Percentiles rank a stretch among this genome's conserved stretches.
These are phyloP conservation scores for Casuarina equisetifolia DNA, from an alignment of 306 rosid species.

Conservation along the genomic window DNA sequence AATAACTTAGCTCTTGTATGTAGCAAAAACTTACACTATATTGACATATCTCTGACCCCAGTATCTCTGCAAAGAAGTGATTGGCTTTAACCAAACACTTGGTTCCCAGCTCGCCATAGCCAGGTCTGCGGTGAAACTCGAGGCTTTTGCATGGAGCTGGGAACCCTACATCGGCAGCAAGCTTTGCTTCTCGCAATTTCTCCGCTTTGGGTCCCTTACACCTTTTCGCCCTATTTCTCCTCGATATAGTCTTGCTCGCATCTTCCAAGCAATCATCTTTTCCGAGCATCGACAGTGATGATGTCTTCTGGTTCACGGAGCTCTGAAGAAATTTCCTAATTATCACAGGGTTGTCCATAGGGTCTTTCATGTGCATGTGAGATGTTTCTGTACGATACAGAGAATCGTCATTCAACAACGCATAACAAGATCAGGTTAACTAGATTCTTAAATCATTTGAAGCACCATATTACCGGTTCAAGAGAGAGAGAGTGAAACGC, in stretches of 20 bases:
- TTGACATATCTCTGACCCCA: slow-evolving; percentile 55
- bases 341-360: slow-evolving; percentile 37
- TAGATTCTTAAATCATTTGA: not conserved
- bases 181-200: slow-evolving; percentile 25
- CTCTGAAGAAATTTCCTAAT: slow-evolving; percentile 27
- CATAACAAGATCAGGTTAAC: not conserved
- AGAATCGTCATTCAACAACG: not conserved
- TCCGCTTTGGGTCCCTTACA: slow-evolving; percentile 26
- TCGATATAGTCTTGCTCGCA: slow-evolving; percentile 1
- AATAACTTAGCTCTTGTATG: not conserved
- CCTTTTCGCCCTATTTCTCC: slow-evolving; percentile 37
- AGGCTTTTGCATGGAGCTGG: slow-evolving; percentile 37
- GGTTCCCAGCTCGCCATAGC: slow-evolving; percentile 52
- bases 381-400: slow-evolving; percentile 19
- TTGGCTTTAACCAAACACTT: slow-evolving; percentile 60
- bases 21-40: slow-evolving; percentile 45
- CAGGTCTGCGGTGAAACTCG: slow-evolving; percentile 46
- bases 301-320: slow-evolving; percentile 20
- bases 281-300: not conserved
- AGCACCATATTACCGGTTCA: not conserved
- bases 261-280: slow-evolving; percentile 1
- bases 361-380: slow-evolving; percentile 37
- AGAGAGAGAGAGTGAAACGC: not conserved
- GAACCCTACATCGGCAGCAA: slow-evolving; percentile 17
- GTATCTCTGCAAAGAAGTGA: slow-evolving; percentile 55